Base-by-base conservation (phyloP, 257 asterid species). In the Gynochthodes officinalis region DNA sequence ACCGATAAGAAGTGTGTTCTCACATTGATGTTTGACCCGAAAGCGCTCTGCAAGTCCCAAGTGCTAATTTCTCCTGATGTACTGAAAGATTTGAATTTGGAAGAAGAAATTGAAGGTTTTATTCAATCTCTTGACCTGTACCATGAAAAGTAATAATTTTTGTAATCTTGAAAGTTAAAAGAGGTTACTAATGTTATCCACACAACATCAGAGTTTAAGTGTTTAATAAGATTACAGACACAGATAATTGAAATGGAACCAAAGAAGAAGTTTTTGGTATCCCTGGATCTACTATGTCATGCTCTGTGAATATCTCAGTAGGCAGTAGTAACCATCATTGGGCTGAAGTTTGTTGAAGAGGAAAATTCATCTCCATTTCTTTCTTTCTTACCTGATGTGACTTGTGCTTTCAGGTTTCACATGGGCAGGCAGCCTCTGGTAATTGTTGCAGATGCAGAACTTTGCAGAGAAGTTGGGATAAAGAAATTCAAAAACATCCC, bases 401-500 rank as follows among this genome's bases (percentile, higher is more conserved):
- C 46, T 13, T 19, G 25, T 27, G 44, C 18, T 64, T 67, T 28
- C 80, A 95, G 99, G 82, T 95, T 95, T 77, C 99, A 90, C 59
- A 88, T 92, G 98, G 99, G 99, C 9, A 85, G 98, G 70, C 99
- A 95, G 61, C 98, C 99, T 23, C 44, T 95, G 46, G 91, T 95
- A 32, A 88, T 95, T 32, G 79, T 90, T 53, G 99, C 98, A n/a
- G 93, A 89, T 84, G 82, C 98, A 77, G 97, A 95, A 55, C 88
- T 95, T 19, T 90, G 98, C 77, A 84, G 90, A 73, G 98, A 95
- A 85, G 96, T 88, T 73, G 98, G 97, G 44, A 90, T 95, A 9
- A 86, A 78, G 81, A 92, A 95, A 70, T 95, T 95, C 88, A 95
- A 92, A 73, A 74, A 64, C 79, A 21, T 92, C 54, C 39, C 92